Percentiles rank a stretch among this genome's conserved stretches.
Conservation (phyloP, 1,284 basidiomycete genomes). For the Ganoderma sinense region DNA sequence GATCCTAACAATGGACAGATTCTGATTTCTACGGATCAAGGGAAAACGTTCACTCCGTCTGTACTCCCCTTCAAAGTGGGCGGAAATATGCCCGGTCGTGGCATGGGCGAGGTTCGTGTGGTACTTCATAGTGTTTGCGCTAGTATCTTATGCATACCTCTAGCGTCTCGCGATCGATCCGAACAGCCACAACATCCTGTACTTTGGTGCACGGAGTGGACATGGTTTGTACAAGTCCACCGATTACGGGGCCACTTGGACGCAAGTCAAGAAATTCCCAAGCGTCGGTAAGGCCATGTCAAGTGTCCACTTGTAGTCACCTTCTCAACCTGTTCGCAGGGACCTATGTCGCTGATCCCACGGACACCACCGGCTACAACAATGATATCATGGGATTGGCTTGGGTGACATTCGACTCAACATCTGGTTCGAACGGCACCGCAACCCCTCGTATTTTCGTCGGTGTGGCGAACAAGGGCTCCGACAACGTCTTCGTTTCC, state of each 20-base stretch:
- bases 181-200: slow-evolving; percentile 64
- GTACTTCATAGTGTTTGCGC: neutral
- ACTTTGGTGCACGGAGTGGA: slow-evolving; percentile 68
- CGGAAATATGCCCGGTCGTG: slow-evolving; percentile 76
- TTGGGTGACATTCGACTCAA: slow-evolving; percentile 73
- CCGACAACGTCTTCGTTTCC: slow-evolving; percentile 62
- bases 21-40: slow-evolving; percentile 66
- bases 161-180: slow-evolving; percentile 71
- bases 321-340: slow-evolving; percentile 41
- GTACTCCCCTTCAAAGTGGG: slow-evolving; percentile 68
- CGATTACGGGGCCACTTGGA: slow-evolving; percentile 62
- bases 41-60: slow-evolving; percentile 59
- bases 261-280: slow-evolving; percentile 62
- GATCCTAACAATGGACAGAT: slow-evolving; percentile 73
- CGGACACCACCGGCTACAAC: slow-evolving; percentile 63
- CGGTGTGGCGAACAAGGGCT: slow-evolving; percentile 64
- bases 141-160: neutral
- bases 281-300: slow-evolving; percentile 51
- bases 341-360: slow-evolving; percentile 61
- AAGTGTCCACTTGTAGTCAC: neutral
- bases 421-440: slow-evolving; percentile 57
- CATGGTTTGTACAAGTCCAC: slow-evolving; percentile 72
- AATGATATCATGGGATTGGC: slow-evolving; percentile 62
- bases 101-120: slow-evolving; percentile 47
- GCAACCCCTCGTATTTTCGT: slow-evolving; percentile 72